phyloP scores from a whole-genome alignment of 2,329 filamentous ascomycete genomes.

The Diaporthe ampelina region DNA sequence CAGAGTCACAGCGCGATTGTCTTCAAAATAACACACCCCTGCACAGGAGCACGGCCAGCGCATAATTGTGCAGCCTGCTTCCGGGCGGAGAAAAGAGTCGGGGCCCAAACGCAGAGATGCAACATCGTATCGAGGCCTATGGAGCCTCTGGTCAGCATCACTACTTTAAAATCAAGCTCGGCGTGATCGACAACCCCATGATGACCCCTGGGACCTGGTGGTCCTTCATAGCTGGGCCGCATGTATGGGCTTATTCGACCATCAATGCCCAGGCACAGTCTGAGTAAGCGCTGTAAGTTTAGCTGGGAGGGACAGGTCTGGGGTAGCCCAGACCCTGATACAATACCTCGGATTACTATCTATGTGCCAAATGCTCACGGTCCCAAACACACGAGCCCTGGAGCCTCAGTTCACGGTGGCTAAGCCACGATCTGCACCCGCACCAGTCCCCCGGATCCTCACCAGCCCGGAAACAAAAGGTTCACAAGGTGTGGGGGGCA shows the following conservation, averaged over 20 bases:
- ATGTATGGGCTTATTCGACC: neutral
- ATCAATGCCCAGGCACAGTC: constrained; percentile 20
- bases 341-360: constrained; percentile 10
- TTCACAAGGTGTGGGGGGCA: neutral
- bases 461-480: constrained; percentile 14
- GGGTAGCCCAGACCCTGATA: neutral
- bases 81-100: constrained; percentile 2
- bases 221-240: neutral
- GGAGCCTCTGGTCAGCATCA: neutral
- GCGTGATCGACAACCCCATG: constrained; percentile 4
- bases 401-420: neutral
- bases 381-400: constrained; percentile 20
- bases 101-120: neutral
- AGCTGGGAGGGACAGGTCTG: neutral
- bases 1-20: neutral
- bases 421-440: constrained; percentile 28
- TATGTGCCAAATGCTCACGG: constrained; percentile 21
- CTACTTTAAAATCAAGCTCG: constrained; percentile 15
- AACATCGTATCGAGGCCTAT: constrained; percentile 16
- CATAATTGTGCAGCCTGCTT: constrained; percentile 6
- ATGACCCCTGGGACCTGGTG: neutral
- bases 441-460: constrained; percentile 22
- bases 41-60: neutral
- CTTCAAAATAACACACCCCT: neutral
- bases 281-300: constrained; percentile 21